These are phyloP conservation scores for Herpetomonas tarakana DNA, from an alignment of 208 protist genomes.

Conservation along the genomic window DNA sequence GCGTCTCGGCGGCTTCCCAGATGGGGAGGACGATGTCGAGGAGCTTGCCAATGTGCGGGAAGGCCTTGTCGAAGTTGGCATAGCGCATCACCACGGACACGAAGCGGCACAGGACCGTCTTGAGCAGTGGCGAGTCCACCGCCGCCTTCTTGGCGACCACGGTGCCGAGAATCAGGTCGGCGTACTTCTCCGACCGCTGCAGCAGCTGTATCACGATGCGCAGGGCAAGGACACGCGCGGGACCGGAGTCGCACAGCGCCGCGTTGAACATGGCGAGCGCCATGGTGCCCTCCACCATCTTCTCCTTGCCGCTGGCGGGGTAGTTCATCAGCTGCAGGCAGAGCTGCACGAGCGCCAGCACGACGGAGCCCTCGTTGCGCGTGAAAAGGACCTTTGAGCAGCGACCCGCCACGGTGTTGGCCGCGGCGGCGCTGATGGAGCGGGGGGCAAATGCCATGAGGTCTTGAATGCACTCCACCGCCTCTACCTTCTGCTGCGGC, in stretches of 20 bases:
- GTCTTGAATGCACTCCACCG: conserved; percentile 89
- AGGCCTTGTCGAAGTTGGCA: conserved; percentile 62
- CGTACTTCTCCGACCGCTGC: conserved; percentile 73
- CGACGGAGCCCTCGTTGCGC: conserved; percentile 83
- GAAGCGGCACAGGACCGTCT: conserved; percentile 89
- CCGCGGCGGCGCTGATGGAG: conserved; percentile 52
- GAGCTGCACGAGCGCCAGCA: conserved; percentile 76
- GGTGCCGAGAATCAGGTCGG: conserved; percentile 85
- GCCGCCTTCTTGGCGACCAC: conserved; percentile 81
- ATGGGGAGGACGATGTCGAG: conserved; percentile 64
- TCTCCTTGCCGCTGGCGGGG: conserved; percentile 83
- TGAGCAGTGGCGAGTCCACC: conserved; percentile 72
- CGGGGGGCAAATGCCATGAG: conserved; percentile 77
- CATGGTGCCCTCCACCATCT: conserved; percentile 90
- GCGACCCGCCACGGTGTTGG: conserved; percentile 82
- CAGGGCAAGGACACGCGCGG: conserved; percentile 75
- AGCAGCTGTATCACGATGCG: conserved; percentile 80
- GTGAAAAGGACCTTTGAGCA: conserved; percentile 90
- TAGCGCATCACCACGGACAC: conserved; percentile 87
- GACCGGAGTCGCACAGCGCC: conserved; percentile 76
- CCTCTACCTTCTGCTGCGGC: conserved; percentile 78
- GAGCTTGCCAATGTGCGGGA: conserved; percentile 76
- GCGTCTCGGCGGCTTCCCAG: conserved; percentile 71
- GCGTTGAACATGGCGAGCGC: conserved; percentile 89
- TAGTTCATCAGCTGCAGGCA: conserved; percentile 84